Percentiles rank a stretch among this genome's conserved stretches.
Conservation (phyloP, 495 filamentous ascomycete genomes). For the Darksidea phi region DNA sequence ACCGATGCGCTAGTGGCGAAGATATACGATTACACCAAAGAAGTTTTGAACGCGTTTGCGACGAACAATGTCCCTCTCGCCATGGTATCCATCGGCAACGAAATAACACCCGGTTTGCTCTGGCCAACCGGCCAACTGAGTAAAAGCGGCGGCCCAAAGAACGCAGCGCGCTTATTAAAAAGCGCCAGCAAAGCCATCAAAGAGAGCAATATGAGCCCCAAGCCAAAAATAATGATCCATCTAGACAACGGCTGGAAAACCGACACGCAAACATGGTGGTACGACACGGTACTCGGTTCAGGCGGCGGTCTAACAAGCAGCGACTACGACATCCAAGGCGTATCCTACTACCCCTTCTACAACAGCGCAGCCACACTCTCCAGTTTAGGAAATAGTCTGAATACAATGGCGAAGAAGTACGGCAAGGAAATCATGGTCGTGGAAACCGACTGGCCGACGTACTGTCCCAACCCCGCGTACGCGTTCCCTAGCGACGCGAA, state of each 20-base stretch:
- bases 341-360: conserved; percentile 52
- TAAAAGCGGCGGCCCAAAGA: conserved; percentile 37
- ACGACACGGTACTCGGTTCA: conserved; percentile 42
- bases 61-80: conserved; percentile 41
- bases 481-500: conserved; percentile 43
- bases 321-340: conserved; percentile 50
- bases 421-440: conserved; percentile 49
- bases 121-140: conserved; percentile 46
- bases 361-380: conserved; percentile 45
- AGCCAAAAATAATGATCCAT: conserved; percentile 50
- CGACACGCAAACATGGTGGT: conserved; percentile 48
- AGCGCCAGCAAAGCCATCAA: conserved; percentile 44
- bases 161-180: conserved; percentile 43
- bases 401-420: conserved; percentile 44
- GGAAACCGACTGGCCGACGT: conserved; percentile 50
- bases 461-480: conserved; percentile 42
- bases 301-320: conserved; percentile 36
- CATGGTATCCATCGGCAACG: conserved; percentile 48
- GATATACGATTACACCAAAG: conserved; percentile 44
- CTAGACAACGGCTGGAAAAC: conserved; percentile 51
- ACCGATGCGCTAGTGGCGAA: conserved; percentile 34
- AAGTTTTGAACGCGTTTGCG: conserved; percentile 44
- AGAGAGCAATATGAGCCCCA: conserved; percentile 37
- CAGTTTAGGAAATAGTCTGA: conserved; percentile 41
- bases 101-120: conserved; percentile 50